Evolutionary conservation across 2,329 filamentous ascomycete genomes (phyloP), one percentile per base, ranked within the genome.

Genomic region (Lecanosticta acicola): DNA sequence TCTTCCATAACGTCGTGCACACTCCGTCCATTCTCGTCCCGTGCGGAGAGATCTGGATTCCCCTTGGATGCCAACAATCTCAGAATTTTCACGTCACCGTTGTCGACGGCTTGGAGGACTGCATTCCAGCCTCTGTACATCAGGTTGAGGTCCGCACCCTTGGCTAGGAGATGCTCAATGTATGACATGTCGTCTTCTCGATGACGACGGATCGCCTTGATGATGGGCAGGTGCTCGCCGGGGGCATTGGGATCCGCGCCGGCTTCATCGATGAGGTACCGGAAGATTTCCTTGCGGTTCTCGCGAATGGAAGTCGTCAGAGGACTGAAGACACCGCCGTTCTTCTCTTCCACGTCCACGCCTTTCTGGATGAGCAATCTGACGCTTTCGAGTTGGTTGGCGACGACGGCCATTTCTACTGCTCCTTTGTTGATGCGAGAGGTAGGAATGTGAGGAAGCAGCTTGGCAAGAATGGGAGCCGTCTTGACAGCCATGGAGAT

Each of bases 261-360:
- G 1, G 75, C 80, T 50, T 81, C 75, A 39, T 78, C 72, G 46
- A 85, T 69, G 8, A 85, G 72, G 66, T 72, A 85, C 3, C 63
- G 63, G 33, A 83, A 79, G 45, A 85, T 84, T 0, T 77, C 74
- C 36, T 74, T 77, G 54, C 74, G 73, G 19, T 78, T 70, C 63
- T 85, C 82, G 10, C 81, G 79, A 45, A 85, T 78, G 7, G 80
- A 80, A 0, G 80, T 83, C 0, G 81, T 85, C 3, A 85, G 72
- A 0, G 81, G 79, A 0, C 80, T 84, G 68, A 86, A 87, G 39
- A 85, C 83, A 43, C 83, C 83, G 16, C 81, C 82, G 59, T 83
- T 85, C 66, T 81, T 82, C 66, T 84, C 83, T 62, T 85, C 82
- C 44, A 85, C 80, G 33, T 74, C 81, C 14, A 85, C 77, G 11